A percentile compares a stretch with the other conserved stretches of the same genome.
phyloP scores from a whole-genome alignment of 2,329 filamentous ascomycete genomes.

The Alternaria sp. region DNA sequence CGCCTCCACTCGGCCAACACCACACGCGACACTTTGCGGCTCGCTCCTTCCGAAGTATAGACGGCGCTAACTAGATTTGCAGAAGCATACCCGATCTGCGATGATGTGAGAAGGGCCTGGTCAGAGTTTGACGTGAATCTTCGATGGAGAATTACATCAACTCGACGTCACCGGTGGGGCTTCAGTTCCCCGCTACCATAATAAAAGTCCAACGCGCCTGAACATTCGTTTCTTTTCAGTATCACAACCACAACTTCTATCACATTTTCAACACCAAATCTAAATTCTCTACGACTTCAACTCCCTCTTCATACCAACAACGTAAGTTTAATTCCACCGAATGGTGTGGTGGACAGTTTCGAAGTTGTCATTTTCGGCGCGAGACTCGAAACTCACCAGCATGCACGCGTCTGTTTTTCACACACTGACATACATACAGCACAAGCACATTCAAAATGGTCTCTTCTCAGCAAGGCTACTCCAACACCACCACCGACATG shows the following conservation, averaged over 20 bases:
- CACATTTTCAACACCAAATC: background rate
- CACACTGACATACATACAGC: conserved; percentile 1
- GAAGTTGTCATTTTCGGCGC: background rate
- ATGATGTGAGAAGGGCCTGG: conserved; percentile 12
- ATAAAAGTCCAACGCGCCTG: conserved; percentile 22
- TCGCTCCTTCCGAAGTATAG: conserved; percentile 13
- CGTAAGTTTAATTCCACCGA: conserved; percentile 12
- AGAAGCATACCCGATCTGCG: conserved; percentile 12
- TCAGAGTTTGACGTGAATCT: conserved; percentile 15
- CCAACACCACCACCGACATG: conserved; percentile 33
- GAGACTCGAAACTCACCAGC: background rate
- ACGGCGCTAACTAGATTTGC: conserved; percentile 16
- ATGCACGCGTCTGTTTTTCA: background rate
- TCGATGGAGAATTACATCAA: conserved; percentile 18
- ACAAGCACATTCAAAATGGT: conserved; percentile 29
- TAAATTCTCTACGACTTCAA: background rate
- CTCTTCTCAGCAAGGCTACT: conserved; percentile 36
- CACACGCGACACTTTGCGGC: conserved; percentile 16
- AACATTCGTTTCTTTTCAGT: conserved; percentile 5
- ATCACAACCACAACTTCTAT: conserved; percentile 11
- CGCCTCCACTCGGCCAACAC: background rate
- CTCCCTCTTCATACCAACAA: conserved; percentile 12
- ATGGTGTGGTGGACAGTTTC: background rate
- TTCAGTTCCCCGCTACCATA: conserved; percentile 7
- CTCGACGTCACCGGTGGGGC: conserved; percentile 31